Evolutionary conservation across 306 rosid species (phyloP), one percentile per base, ranked within the genome.

Genomic region (Cicer bijugum): DNA sequence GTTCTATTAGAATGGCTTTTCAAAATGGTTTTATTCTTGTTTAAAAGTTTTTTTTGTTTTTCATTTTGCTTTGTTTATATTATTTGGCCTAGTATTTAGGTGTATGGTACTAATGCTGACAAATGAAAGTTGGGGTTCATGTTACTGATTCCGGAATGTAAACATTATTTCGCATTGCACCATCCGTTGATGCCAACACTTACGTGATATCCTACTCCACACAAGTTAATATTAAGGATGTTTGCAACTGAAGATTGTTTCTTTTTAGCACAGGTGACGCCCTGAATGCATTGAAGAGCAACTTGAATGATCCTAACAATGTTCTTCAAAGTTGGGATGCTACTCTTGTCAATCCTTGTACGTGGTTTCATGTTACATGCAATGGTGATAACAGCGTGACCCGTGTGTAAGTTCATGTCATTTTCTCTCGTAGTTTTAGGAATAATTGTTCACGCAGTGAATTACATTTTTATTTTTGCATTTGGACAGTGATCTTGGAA

Each of bases 361-460:
- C 97, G 1, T 94, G 99, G 99, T 94, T 91, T 77, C 96, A 94
- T 52, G 97, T 94, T 63, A 87, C 96, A 14, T 94, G 99, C 85
- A 88, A 87, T 58, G 81, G 84, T 35, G 91, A 88, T 23, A 89
- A 90, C 70, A 82, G 90, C 42, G 99, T 94, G 69, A 94, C 97
- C n/a, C 88, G 97, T 65, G 97, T 94, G 99, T 94, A 90, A 89
- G 97, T 78, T 84, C 37, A 11, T 52, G 6, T 33, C 20, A 66
- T 50, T 77, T 72, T 80, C 47, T 28, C 62, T 8, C n/a, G 42
- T 65, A 48, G 35, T 53, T 76, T 78, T 58, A 16, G 10, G 20
- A 58, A 51, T 4, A 43, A 42, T 42, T 77, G 62, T 47, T 46
- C 42, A 19, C 2, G 33, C 15, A 37, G 19, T 81, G 62, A 75